Percentiles rank a stretch among this genome's conserved stretches.
Conservation (phyloP, 169 alveolate genomes). For the Cryptosporidium bovis region DNA sequence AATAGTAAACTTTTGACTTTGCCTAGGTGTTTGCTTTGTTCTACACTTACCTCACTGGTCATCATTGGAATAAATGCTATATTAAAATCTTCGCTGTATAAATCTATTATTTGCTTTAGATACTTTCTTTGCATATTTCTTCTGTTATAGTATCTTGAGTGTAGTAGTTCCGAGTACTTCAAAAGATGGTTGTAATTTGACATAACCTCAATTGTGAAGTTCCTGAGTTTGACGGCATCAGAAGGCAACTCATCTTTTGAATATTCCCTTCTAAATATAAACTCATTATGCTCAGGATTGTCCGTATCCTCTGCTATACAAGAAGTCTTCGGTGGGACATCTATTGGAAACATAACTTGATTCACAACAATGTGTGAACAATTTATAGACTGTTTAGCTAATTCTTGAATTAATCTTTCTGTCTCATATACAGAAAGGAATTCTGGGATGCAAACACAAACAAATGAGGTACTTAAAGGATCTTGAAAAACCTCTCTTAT, state of each 20-base stretch:
- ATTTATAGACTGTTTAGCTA: conserved; percentile 94
- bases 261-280: not conserved
- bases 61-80: conserved; percentile 89
- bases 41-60: conserved; percentile 89
- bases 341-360: conserved; percentile 94
- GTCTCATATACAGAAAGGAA: conserved; percentile 98
- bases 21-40: not conserved
- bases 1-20: not conserved
- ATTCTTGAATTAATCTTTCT: conserved; percentile 95
- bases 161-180: conserved; percentile 77
- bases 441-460: conserved; percentile 99
- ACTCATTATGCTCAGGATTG: not conserved
- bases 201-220: conserved; percentile 24
- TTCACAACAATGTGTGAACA: conserved; percentile 96
- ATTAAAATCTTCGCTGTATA: conserved; percentile 95
- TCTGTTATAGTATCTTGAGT: conserved; percentile 84
- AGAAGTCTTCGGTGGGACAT: not conserved
- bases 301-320: not conserved
- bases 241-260: conserved; percentile 48
- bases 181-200: conserved; percentile 11
- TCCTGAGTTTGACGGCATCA: not conserved
- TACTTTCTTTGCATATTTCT: conserved; percentile 95
- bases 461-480: conserved; percentile 93
- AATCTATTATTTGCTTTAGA: conserved; percentile 92
- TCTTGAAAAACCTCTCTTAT: conserved; percentile 79